These are phyloP conservation scores for Hyphodiscus sp. DNA, from an alignment of 2,329 filamentous ascomycete genomes.

Conservation along the genomic window DNA sequence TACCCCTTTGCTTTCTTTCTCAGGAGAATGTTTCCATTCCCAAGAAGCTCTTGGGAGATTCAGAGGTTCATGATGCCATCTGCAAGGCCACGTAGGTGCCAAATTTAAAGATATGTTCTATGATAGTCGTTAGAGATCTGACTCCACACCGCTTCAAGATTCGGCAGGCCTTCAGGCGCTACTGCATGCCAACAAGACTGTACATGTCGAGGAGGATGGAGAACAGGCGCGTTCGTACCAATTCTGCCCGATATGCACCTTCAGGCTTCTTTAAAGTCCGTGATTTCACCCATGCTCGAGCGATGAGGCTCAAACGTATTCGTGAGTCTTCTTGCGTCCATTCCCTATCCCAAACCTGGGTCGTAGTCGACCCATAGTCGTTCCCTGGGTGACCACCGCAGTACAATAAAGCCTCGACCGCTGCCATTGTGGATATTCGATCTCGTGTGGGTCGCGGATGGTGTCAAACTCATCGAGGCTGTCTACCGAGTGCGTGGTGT, in stretches of 20 bases:
- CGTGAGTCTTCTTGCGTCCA: conserved; percentile 35
- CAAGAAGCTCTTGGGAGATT: conserved; percentile 15
- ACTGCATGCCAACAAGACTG: conserved; percentile 27
- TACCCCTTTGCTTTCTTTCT: conserved; percentile 14
- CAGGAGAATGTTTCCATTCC: conserved; percentile 11
- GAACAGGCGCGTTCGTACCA: conserved; percentile 26
- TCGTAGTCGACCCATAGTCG: conserved; percentile 36
- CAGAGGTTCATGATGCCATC: conserved; percentile 16
- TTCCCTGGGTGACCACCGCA: conserved; percentile 34
- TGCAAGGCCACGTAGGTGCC: conserved; percentile 25
- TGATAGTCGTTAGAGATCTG: conserved; percentile 28
- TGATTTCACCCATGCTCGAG: conserved; percentile 29
- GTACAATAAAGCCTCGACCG: conserved; percentile 35
- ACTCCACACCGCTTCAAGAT: conserved; percentile 25
- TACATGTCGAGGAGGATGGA: conserved; percentile 13
- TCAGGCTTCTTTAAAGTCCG: conserved; percentile 14
- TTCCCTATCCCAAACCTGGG: conserved; percentile 37
- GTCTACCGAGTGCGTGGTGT: conserved; percentile 11
- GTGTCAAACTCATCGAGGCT: conserved; percentile 31
- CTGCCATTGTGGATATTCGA: conserved; percentile 37
- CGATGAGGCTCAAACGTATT: conserved; percentile 31
- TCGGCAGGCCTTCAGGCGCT: conserved; percentile 20
- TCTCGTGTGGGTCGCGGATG: conserved; percentile 25
- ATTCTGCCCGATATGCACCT: conserved; percentile 15
- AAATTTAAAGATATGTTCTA: conserved; percentile 24